Conservation (phyloP, 192 early-diverging fungal genomes). For the Rhizophagus prolifer region DNA sequence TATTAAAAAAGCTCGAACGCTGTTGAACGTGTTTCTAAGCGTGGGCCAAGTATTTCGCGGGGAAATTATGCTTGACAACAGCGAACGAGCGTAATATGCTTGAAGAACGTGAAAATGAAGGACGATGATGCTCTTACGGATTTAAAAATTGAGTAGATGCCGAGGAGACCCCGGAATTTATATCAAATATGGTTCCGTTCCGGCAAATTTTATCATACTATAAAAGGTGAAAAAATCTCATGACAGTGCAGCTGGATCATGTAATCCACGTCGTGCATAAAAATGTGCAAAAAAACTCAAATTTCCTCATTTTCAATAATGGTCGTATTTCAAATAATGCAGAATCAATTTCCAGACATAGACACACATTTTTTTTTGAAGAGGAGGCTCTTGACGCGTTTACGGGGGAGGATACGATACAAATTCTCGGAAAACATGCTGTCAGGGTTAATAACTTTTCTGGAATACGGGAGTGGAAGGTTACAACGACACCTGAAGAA, state of each 20-base stretch:
- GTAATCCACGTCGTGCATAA: too few species aligned
- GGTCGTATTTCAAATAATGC: background rate
- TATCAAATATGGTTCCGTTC: too few species aligned
- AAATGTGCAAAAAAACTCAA: too few species aligned
- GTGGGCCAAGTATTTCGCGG: background rate
- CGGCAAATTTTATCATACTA: too few species aligned
- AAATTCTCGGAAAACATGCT: background rate
- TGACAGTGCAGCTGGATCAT: too few species aligned
- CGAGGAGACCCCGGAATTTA: too few species aligned
- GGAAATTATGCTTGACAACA: background rate
- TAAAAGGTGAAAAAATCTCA: too few species aligned
- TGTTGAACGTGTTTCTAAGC: background rate
- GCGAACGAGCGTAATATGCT: background rate
- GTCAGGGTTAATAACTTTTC: background rate
- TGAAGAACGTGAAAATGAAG: background rate
- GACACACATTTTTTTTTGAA: slow-evolving; percentile 10
- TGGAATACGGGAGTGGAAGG: slow-evolving; percentile 2
- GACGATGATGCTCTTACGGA: background rate
- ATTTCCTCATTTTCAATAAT: background rate
- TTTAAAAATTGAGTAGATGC: background rate
- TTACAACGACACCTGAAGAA: background rate
- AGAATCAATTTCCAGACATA: background rate
- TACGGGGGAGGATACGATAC: background rate
- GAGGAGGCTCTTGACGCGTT: background rate
- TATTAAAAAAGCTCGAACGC: background rate